These are phyloP conservation scores for Gloeopeniophorella convolvens DNA, from an alignment of 768 basidiomycete species.

Conservation along the genomic window DNA sequence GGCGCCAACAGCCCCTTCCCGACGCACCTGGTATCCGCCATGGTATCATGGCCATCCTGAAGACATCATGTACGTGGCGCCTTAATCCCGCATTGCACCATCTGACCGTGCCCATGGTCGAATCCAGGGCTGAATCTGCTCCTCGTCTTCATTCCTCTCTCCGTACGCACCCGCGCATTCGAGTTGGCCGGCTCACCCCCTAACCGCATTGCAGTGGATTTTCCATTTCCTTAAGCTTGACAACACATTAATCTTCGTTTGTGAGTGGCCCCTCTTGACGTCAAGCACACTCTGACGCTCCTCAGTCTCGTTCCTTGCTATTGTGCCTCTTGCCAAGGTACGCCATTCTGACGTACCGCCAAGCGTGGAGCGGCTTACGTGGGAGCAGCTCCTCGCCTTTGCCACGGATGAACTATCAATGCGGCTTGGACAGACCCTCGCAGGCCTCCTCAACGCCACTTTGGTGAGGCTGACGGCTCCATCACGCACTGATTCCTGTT, in stretches of 20 bases:
- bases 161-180: slow-evolving; percentile 35
- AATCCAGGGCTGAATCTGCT: slow-evolving; percentile 61
- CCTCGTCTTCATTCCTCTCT: slow-evolving; percentile 64
- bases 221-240: slow-evolving; percentile 50
- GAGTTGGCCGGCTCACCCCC: not conserved
- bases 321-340: slow-evolving; percentile 80
- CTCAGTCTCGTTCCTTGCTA: slow-evolving; percentile 70
- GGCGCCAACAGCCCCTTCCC: slow-evolving; percentile 28
- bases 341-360: not conserved
- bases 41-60: slow-evolving; percentile 48
- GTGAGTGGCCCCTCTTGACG: slow-evolving; percentile 36
- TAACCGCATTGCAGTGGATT: slow-evolving; percentile 52
- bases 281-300: not conserved
- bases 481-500: not conserved
- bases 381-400: slow-evolving; percentile 60
- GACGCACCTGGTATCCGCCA: slow-evolving; percentile 37
- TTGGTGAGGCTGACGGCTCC: slow-evolving; percentile 37
- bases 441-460: slow-evolving; percentile 82
- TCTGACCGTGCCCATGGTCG: slow-evolving; percentile 8
- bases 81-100: too few relatives aligned
- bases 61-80: slow-evolving; percentile 47
- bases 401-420: slow-evolving; percentile 82
- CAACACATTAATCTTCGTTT: slow-evolving; percentile 65
- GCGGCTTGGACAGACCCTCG: slow-evolving; percentile 76
- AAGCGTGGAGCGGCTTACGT: not conserved